Conservation (phyloP, 2,329 filamentous ascomycete genomes). For the Furcasterigmium furcatum region DNA sequence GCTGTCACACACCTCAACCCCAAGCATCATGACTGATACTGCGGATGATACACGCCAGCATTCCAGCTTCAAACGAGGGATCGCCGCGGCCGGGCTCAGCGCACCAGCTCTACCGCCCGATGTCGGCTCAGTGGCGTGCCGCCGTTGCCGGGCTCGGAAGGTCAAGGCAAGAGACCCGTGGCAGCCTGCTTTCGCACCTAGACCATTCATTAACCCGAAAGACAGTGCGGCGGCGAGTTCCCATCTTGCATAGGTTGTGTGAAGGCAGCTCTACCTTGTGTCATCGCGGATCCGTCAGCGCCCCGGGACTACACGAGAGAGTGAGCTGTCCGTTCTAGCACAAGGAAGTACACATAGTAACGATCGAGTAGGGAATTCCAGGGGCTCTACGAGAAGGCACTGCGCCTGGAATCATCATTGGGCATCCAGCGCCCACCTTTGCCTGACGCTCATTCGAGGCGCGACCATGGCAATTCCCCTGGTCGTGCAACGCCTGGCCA, state of each 20-base stretch:
- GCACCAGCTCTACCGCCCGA: too few relatives aligned
- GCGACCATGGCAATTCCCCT: too few relatives aligned
- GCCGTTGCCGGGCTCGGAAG: neutral
- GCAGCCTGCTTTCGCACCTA: neutral
- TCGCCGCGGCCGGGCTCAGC: too few relatives aligned
- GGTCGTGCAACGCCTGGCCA: too few relatives aligned
- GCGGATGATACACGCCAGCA: too few relatives aligned
- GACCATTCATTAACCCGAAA: neutral
- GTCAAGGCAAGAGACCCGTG: neutral
- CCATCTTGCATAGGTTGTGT: slow-evolving; percentile 2
- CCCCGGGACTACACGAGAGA: slow-evolving; percentile 1
- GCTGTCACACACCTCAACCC: too few relatives aligned
- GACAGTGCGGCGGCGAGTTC: slow-evolving; percentile 4
- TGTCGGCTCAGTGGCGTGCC: neutral
- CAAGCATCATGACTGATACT: too few relatives aligned
- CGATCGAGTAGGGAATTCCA: too few relatives aligned
- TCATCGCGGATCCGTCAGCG: slow-evolving; percentile 2
- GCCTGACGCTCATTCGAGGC: neutral
- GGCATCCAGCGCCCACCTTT: neutral
- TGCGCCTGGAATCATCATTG: neutral
- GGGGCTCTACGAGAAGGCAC: neutral
- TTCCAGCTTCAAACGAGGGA: too few relatives aligned
- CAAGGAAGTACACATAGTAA: too few relatives aligned
- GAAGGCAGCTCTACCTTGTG: neutral
- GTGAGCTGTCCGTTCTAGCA: too few relatives aligned